These are phyloP conservation scores for Lasiosphaeria miniovina DNA, from an alignment of 495 filamentous ascomycete species.

Conservation along the genomic window DNA sequence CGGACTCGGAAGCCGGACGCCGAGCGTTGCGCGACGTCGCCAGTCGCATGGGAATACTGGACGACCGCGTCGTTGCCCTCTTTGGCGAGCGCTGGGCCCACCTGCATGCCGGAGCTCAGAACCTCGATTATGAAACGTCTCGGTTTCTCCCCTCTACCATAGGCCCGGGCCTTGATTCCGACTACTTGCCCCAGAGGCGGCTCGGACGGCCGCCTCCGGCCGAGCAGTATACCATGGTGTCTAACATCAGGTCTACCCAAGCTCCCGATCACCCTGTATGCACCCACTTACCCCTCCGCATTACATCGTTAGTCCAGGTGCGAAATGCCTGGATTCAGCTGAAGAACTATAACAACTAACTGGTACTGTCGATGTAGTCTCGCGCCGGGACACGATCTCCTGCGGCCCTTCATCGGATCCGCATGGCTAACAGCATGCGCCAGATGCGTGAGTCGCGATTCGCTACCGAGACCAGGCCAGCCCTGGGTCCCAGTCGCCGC, in stretches of 20 bases:
- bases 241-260: conserved; percentile 25
- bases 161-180: conserved; percentile 20
- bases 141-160: conserved; percentile 5
- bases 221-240: conserved; percentile 16
- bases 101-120: conserved; percentile 18
- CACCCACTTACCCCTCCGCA: not conserved
- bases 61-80: conserved; percentile 28
- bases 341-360: too few relatives aligned
- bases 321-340: too few relatives aligned
- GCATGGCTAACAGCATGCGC: too few relatives aligned
- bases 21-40: conserved; percentile 20
- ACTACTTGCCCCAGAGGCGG: conserved; percentile 12
- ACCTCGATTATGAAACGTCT: not conserved
- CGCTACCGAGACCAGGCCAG: too few relatives aligned
- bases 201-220: not conserved
- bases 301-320: too few relatives aligned
- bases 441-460: too few relatives aligned
- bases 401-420: too few relatives aligned
- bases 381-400: too few relatives aligned
- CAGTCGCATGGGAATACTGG: conserved; percentile 18
- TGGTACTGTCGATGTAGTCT: too few relatives aligned
- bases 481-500: too few relatives aligned
- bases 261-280: conserved; percentile 19
- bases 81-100: conserved; percentile 32
- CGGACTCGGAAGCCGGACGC: conserved; percentile 8